Evolutionary conservation across 768 basidiomycete genomes (phyloP).

Genomic region (Calocera viscosa): DNA sequence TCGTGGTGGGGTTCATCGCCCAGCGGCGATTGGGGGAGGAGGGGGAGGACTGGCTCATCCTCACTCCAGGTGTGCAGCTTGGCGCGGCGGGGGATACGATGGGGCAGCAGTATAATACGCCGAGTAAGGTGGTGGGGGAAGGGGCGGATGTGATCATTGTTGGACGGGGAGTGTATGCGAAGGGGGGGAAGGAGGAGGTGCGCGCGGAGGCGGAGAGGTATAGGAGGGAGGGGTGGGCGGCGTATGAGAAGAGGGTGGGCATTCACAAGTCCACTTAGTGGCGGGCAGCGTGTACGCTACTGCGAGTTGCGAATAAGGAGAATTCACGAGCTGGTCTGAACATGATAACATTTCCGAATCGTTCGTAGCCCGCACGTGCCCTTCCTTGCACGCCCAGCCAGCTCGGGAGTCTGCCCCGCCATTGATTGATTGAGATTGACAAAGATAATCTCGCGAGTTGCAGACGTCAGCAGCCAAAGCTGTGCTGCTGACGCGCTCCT

Average conservation of each 20-base stretch:
- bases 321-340: too few relatives aligned
- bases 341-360: too few relatives aligned
- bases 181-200: conserved; percentile 35
- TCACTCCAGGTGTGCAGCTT: conserved; percentile 87
- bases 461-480: too few relatives aligned
- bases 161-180: conserved; percentile 84
- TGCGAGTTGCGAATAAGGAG: too few relatives aligned
- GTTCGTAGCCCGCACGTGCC: too few relatives aligned
- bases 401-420: too few relatives aligned
- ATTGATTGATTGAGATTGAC: too few relatives aligned
- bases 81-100: conserved; percentile 65
- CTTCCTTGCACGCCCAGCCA: too few relatives aligned
- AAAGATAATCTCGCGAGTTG: too few relatives aligned
- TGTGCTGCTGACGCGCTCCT: too few relatives aligned
- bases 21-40: conserved; percentile 56
- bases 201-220: conserved; percentile 67
- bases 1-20: conserved; percentile 95
- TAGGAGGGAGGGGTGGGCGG: conserved; percentile 75
- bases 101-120: conserved; percentile 94
- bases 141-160: conserved; percentile 97
- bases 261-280: too few relatives aligned
- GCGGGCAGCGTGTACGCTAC: too few relatives aligned
- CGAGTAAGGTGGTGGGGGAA: conserved; percentile 63
- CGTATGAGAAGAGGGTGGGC: conserved; percentile 59
- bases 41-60: conserved; percentile 72